Percentiles rank a stretch among this genome's conserved stretches.
These are phyloP conservation scores for Eimeria necatrix DNA, from an alignment of 169 alveolate species.

Conservation along the genomic window DNA sequence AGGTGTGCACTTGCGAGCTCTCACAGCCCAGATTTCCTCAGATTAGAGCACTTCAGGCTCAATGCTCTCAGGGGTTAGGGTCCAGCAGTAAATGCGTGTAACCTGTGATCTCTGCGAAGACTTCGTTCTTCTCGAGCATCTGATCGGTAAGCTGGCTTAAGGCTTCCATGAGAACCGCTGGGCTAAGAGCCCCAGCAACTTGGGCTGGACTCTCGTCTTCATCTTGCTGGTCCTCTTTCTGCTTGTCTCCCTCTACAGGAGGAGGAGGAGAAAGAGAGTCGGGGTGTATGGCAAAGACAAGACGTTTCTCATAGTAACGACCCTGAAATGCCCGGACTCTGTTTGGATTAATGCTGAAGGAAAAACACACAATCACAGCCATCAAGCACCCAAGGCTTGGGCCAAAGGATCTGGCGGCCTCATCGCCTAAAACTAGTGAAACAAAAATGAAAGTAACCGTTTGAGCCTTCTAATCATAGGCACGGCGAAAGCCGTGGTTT, in stretches of 20 bases:
- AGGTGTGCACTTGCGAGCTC: neutral
- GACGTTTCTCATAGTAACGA: constrained; percentile 51
- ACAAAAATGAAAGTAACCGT: too few relatives aligned
- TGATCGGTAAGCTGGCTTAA: neutral
- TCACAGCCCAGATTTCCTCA: neutral
- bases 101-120: constrained; percentile 66
- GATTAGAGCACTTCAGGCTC: neutral
- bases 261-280: neutral
- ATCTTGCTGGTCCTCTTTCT: neutral
- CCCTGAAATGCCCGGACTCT: constrained; percentile 75
- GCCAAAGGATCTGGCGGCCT: too few relatives aligned
- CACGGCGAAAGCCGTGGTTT: too few relatives aligned
- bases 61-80: neutral
- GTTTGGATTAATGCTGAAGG: neutral
- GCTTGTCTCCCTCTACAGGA: neutral
- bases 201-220: neutral
- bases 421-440: too few relatives aligned
- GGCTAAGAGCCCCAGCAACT: constrained; percentile 35
- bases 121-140: constrained; percentile 18
- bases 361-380: neutral
- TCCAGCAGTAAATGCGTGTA: neutral
- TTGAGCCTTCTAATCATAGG: too few relatives aligned
- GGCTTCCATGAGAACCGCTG: constrained; percentile 59
- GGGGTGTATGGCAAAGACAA: constrained; percentile 61
- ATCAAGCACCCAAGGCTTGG: neutral